Base-by-base conservation (phyloP, 176 grass and related monocot genomes). In the Guadua angustifolia region DNA sequence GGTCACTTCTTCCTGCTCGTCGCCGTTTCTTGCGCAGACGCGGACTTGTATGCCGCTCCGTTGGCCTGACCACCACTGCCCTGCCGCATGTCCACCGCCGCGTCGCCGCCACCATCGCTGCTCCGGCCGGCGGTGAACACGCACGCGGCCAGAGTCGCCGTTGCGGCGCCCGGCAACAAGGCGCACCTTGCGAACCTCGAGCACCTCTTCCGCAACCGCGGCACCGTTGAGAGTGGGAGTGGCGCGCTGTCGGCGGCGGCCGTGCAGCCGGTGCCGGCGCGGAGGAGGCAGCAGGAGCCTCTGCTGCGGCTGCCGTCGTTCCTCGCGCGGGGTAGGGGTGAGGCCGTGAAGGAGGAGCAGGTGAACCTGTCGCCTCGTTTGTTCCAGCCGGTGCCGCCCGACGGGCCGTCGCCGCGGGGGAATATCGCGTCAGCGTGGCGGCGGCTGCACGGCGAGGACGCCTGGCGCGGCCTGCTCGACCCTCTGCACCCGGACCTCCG, bases 401-500 rank as follows among this genome's bases (percentile, higher is more conserved):
- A 85, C 59, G 86, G 82, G 1, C 72, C 86, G 0, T 89, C 90
- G 7, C 90, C 90, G 19, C 86, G 90, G 6, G 86, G 90, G 18
- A 19, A 86, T 78, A 89, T 92, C 86, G 79, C 90, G 0, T 56
- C 61, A 18, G 0, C 62, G 21, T 92, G 90, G 90, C 60, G 83
- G 0, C 79, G 42, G 1, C 79, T 88, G 3, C 90, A 92, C 74
- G 86, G 90, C 73, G 74, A 42, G 35, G 42, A 52, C 50, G 61
- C 49, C 10, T 92, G 90, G 90, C 68, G 83, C 5, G 90, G 90
- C 24, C 74, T 92, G 9, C 90, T 92, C 0, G 86, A 92, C 69
- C 90, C 90, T 44, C 86, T 92, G 0, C 86, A 92, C 44, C 86
- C 83, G 1, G 83, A 92, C 87, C 90, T 92, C 53, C 90, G 90